phyloP scores from a whole-genome alignment of 2,329 filamentous ascomycete species.

The Thelonectria discophora region DNA sequence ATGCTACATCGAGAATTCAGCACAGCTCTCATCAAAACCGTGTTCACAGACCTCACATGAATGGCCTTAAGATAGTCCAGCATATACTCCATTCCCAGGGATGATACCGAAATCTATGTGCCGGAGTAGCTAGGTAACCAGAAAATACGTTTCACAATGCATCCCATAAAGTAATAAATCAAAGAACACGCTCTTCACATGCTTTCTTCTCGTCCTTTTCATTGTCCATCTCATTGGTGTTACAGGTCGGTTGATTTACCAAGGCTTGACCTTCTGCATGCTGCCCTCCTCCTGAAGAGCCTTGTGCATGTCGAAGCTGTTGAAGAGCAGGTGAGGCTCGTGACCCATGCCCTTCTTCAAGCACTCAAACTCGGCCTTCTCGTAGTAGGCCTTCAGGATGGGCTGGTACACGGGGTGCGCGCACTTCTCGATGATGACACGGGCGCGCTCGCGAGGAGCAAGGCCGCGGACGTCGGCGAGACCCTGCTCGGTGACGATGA shows the following conservation, averaged over 20 bases:
- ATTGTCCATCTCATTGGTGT: slow-evolving; percentile 9
- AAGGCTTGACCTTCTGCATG: slow-evolving; percentile 80
- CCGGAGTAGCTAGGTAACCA: slow-evolving; percentile 18
- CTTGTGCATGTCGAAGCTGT: slow-evolving; percentile 89
- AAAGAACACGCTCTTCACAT: slow-evolving; percentile 23
- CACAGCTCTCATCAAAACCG: too few species aligned
- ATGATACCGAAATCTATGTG: slow-evolving; percentile 24
- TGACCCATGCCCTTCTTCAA: slow-evolving; percentile 88
- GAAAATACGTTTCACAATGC: slow-evolving; percentile 17
- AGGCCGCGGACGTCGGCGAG: slow-evolving; percentile 87
- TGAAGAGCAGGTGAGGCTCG: slow-evolving; percentile 87
- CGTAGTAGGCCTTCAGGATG: slow-evolving; percentile 83
- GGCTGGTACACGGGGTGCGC: slow-evolving; percentile 86
- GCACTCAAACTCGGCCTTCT: slow-evolving; percentile 87
- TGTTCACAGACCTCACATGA: background rate
- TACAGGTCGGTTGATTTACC: slow-evolving; percentile 50
- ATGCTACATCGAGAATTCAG: background rate
- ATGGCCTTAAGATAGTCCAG: slow-evolving; percentile 1
- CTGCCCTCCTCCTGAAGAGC: slow-evolving; percentile 83
- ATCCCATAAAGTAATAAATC: slow-evolving; percentile 13
- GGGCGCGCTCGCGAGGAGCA: slow-evolving; percentile 79
- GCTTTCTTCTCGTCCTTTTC: slow-evolving; percentile 2
- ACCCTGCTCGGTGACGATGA: slow-evolving; percentile 80
- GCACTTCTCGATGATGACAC: slow-evolving; percentile 88
- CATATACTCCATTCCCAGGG: slow-evolving; percentile 24